These are phyloP conservation scores for Didymella arachidicola DNA, from an alignment of 2,329 filamentous ascomycete species.

Conservation along the genomic window DNA sequence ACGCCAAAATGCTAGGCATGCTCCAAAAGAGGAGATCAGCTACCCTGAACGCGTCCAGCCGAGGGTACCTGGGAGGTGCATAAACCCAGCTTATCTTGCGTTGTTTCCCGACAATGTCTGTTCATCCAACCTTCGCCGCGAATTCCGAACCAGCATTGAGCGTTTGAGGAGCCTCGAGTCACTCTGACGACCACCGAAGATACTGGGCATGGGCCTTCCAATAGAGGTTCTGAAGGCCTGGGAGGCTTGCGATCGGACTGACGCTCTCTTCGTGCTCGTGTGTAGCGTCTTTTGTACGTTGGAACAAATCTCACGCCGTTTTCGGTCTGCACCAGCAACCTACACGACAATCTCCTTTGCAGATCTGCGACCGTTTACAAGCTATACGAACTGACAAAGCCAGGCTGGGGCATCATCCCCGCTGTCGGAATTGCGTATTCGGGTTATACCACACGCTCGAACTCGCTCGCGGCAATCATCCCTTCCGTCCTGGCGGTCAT, in stretches of 20 bases:
- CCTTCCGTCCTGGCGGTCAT: conserved; percentile 58
- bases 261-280: conserved; percentile 61
- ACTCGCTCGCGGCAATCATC: conserved; percentile 59
- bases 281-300: conserved; percentile 57
- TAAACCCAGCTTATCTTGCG: conserved; percentile 4
- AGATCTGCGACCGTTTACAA: neutral
- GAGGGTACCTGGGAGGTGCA: conserved; percentile 15
- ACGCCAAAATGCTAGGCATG: conserved; percentile 33
- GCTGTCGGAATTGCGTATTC: conserved; percentile 61
- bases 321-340: neutral
- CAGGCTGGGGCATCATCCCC: conserved; percentile 60
- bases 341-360: neutral
- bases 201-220: conserved; percentile 32
- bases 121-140: neutral
- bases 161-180: neutral
- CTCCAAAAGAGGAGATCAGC: conserved; percentile 15
- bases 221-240: conserved; percentile 52
- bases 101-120: neutral
- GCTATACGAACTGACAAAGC: neutral
- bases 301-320: neutral
- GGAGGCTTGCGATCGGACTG: conserved; percentile 61
- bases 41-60: conserved; percentile 7
- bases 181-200: neutral
- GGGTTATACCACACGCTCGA: conserved; percentile 59
- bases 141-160: neutral